Percentiles rank a stretch among this genome's conserved stretches.
phyloP scores from a whole-genome alignment of 805 yeast species.

The Starmerella stellata region DNA sequence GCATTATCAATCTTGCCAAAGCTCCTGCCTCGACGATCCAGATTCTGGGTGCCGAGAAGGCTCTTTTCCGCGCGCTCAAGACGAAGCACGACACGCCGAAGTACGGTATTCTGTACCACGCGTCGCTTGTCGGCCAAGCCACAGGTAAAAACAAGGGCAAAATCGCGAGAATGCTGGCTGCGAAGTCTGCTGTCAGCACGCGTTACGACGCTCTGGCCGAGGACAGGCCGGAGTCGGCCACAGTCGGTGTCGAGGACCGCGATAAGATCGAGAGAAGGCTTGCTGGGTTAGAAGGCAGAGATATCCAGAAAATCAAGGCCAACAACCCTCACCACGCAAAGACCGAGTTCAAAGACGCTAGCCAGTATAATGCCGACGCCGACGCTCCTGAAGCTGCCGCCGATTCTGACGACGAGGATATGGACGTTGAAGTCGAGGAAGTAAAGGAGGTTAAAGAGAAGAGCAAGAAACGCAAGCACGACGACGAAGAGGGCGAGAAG shows the following conservation, averaged over 20 bases:
- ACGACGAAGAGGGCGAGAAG: conserved; percentile 13
- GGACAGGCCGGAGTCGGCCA: conserved; percentile 91
- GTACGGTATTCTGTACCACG: conserved; percentile 92
- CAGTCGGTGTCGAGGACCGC: conserved; percentile 78
- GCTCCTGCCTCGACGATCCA: conserved; percentile 98
- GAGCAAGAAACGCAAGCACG: conserved; percentile 15
- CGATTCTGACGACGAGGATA: conserved; percentile 24
- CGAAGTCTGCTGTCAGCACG: conserved; percentile 91
- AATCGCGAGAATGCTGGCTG: conserved; percentile 96
- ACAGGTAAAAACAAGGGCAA: conserved; percentile 96
- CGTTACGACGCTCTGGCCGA: conserved; percentile 95
- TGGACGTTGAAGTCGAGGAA: conserved; percentile 25
- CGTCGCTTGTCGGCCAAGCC: conserved; percentile 94
- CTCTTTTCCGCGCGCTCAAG: conserved; percentile 93
- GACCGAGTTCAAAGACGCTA: conserved; percentile 67
- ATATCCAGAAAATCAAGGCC: conserved; percentile 62
- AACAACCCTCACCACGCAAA: conserved; percentile 60
- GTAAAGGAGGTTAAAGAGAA: conserved; percentile 13
- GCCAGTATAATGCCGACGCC: conserved; percentile 88
- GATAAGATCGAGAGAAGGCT: conserved; percentile 87
- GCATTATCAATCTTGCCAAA: conserved; percentile 82
- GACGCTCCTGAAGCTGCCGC: conserved; percentile 49
- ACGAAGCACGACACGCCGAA: conserved; percentile 98
- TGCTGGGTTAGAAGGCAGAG: conserved; percentile 92
- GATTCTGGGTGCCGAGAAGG: conserved; percentile 97